Percentiles rank a stretch among this genome's conserved stretches.
Evolutionary conservation across 768 basidiomycete species (phyloP).

Genomic region (Trametes punicea): DNA sequence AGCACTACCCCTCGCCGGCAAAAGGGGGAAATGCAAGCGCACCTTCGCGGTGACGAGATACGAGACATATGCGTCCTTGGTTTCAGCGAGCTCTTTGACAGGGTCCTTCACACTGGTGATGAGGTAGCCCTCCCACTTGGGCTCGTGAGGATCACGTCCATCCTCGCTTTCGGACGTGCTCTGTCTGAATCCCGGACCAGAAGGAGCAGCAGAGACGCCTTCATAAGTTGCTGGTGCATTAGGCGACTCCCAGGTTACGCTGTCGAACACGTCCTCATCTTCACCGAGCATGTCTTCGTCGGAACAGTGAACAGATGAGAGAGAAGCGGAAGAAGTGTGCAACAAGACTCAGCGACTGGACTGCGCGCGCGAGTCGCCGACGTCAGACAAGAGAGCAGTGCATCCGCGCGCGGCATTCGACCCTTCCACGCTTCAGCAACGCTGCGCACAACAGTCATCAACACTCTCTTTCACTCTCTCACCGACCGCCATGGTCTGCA

Average conservation of each 20-base stretch:
- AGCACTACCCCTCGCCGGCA: neutral
- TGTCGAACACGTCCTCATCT: slow-evolving; percentile 89
- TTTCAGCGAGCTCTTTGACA: slow-evolving; percentile 92
- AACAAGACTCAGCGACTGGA: neutral
- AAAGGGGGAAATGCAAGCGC: slow-evolving; percentile 24
- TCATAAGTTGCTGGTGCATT: slow-evolving; percentile 49
- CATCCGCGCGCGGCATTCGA: slow-evolving; percentile 3
- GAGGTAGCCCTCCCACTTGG: slow-evolving; percentile 89
- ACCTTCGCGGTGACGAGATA: slow-evolving; percentile 91
- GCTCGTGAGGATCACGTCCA: slow-evolving; percentile 65
- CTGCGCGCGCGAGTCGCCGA: slow-evolving; percentile 15
- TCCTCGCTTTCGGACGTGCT: slow-evolving; percentile 70
- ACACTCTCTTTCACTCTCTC: slow-evolving; percentile 19
- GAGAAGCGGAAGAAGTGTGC: neutral
- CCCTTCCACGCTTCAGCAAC: slow-evolving; percentile 6
- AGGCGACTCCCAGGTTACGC: slow-evolving; percentile 86
- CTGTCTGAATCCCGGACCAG: slow-evolving; percentile 79
- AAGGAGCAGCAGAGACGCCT: slow-evolving; percentile 34
- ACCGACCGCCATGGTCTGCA: slow-evolving; percentile 24
- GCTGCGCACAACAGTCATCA: slow-evolving; percentile 23
- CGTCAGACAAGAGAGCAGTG: slow-evolving; percentile 10
- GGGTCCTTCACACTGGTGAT: slow-evolving; percentile 86
- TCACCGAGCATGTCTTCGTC: slow-evolving; percentile 63
- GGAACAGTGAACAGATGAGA: neutral
- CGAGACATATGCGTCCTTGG: slow-evolving; percentile 95